Conservation (phyloP, 495 filamentous ascomycete species). For the Podospora pseudocomata region DNA sequence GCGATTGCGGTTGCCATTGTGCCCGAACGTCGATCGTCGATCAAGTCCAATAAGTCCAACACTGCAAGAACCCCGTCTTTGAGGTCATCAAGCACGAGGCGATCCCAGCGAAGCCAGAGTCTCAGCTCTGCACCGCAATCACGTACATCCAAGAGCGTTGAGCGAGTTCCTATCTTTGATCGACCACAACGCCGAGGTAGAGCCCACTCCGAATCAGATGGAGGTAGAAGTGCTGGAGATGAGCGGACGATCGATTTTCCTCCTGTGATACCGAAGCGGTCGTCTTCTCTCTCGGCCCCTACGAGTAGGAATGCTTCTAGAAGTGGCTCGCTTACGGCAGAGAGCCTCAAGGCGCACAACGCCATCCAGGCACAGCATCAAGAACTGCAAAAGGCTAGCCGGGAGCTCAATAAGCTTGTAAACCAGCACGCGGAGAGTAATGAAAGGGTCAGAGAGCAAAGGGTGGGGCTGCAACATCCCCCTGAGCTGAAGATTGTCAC, state of each 20-base stretch:
- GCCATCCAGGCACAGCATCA: constrained; percentile 34
- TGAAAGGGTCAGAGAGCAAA: not conserved
- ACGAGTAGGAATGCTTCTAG: constrained; percentile 66
- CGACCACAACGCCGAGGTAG: constrained; percentile 38
- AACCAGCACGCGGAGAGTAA: constrained; percentile 7
- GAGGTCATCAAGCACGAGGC: constrained; percentile 51
- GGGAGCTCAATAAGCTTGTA: constrained; percentile 29
- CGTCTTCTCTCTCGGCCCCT: constrained; percentile 67
- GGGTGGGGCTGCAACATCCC: not conserved
- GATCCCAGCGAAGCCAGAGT: constrained; percentile 45
- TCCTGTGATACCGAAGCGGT: constrained; percentile 58
- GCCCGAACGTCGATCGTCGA: constrained; percentile 63
- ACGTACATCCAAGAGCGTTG: constrained; percentile 31
- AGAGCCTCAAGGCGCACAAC: constrained; percentile 61
- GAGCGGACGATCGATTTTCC: constrained; percentile 55
- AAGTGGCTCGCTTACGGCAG: constrained; percentile 61
- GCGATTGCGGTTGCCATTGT: constrained; percentile 69
- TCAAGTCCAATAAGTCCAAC: constrained; percentile 51
- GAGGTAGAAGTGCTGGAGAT: constrained; percentile 40
- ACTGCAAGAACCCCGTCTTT: constrained; percentile 45
- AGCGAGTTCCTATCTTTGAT: constrained; percentile 34
- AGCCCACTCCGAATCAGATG: constrained; percentile 46
- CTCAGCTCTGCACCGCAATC: constrained; percentile 41
- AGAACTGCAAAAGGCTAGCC: constrained; percentile 29
- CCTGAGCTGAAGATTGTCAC: not conserved